Evolutionary conservation across 768 basidiomycete species (phyloP).

Genomic region (Termitomyces sp.): DNA sequence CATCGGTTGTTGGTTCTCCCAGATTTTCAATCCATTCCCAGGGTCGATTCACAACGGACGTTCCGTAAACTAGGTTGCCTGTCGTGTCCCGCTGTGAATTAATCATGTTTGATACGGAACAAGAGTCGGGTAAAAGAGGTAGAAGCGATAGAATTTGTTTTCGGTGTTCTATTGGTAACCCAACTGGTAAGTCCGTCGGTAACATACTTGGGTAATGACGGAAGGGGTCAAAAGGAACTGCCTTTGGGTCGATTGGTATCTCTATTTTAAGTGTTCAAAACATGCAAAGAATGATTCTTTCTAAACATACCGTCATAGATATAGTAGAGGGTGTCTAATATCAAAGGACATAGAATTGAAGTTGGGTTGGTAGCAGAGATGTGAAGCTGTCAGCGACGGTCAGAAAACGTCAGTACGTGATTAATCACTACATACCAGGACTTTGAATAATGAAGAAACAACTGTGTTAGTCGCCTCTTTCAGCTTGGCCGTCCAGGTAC

Average conservation of each 20-base stretch:
- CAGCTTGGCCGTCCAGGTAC: conserved; percentile 46
- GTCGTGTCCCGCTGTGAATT: conserved; percentile 50
- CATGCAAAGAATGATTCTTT: background rate
- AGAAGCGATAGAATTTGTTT: conserved; percentile 55
- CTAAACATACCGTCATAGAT: conserved; percentile 59
- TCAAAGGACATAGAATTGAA: conserved; percentile 52
- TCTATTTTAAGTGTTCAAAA: conserved; percentile 32
- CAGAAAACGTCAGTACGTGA: conserved; percentile 2
- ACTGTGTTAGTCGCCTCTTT: conserved; percentile 42
- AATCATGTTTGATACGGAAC: conserved; percentile 50
- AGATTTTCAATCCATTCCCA: conserved; percentile 88
- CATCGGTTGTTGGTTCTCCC: conserved; percentile 47
- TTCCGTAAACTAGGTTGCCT: conserved; percentile 43
- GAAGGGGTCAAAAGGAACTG: conserved; percentile 54
- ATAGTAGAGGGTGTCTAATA: conserved; percentile 72
- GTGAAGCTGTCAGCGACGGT: conserved; percentile 37
- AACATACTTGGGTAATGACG: conserved; percentile 52
- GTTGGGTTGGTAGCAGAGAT: conserved; percentile 49
- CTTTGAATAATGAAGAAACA: conserved; percentile 36
- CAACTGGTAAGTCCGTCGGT: conserved; percentile 45
- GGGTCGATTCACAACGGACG: conserved; percentile 63
- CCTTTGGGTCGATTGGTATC: conserved; percentile 53
- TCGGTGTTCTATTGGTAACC: conserved; percentile 51
- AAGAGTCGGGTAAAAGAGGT: conserved; percentile 44
- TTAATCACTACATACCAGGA: conserved; percentile 39